Conservation (phyloP, 225 moss, liverwort and hornwort species). For the Takakia lepidozioides region DNA sequence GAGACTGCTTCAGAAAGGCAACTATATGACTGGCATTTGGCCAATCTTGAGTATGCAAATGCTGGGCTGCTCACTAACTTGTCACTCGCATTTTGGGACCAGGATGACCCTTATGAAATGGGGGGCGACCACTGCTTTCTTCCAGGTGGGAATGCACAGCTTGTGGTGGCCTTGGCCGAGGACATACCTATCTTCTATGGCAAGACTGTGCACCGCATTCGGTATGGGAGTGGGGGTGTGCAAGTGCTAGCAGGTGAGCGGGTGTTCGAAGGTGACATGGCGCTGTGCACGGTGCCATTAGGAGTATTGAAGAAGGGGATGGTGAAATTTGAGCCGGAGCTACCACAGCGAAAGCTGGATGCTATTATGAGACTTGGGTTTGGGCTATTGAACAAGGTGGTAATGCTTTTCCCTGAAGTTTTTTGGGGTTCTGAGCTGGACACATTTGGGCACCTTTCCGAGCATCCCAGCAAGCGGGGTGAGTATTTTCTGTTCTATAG, state of each 20-base stretch:
- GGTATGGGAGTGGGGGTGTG: slow-evolving; percentile 31
- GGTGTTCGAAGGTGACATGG: slow-evolving; percentile 27
- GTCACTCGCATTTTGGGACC: slow-evolving; percentile 43
- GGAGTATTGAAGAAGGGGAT: slow-evolving; percentile 29
- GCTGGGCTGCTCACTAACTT: slow-evolving; percentile 35
- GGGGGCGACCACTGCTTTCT: slow-evolving; percentile 52
- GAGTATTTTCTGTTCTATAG: slow-evolving; percentile 50
- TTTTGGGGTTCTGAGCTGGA: slow-evolving; percentile 32
- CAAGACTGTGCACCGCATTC: slow-evolving; percentile 19
- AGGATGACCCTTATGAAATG: slow-evolving; percentile 52
- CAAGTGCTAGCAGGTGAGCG: slow-evolving; percentile 28
- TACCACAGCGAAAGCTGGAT: slow-evolving; percentile 33
- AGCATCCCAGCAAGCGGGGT: slow-evolving; percentile 22
- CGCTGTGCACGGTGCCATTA: slow-evolving; percentile 35
- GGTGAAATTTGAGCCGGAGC: slow-evolving; percentile 29
- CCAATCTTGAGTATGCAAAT: slow-evolving; percentile 47
- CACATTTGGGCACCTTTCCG: slow-evolving; percentile 30
- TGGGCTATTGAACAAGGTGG: slow-evolving; percentile 41
- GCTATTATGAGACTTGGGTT: slow-evolving; percentile 33
- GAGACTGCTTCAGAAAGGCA: slow-evolving; percentile 25
- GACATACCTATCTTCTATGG: slow-evolving; percentile 30
- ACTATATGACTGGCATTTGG: slow-evolving; percentile 41
- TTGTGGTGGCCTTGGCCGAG: slow-evolving; percentile 31
- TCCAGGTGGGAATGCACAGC: slow-evolving; percentile 27
- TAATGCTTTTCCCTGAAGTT: slow-evolving; percentile 33